phyloP scores from a whole-genome alignment of 257 asterid species.

The Parsonsia alboflavescens region DNA sequence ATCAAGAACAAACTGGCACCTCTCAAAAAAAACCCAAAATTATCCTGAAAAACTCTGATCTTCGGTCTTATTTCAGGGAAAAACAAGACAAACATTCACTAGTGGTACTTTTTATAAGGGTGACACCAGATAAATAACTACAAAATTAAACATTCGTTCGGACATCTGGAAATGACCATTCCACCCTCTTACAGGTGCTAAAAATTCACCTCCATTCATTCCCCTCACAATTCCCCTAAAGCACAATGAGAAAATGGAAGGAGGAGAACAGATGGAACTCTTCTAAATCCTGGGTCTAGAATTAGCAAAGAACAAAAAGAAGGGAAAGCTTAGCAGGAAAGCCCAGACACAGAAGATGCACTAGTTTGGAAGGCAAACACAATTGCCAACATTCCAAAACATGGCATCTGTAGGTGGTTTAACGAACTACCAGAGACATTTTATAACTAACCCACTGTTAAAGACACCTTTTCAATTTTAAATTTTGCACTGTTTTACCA shows the following conservation, averaged over 20 bases:
- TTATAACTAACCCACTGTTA: conserved; percentile 16
- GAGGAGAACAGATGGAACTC: conserved; percentile 13
- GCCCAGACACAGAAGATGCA: conserved; percentile 22
- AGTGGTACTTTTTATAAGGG: background rate
- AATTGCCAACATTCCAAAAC: conserved; percentile 31
- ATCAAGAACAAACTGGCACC: conserved; percentile 13
- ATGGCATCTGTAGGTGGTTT: conserved; percentile 13
- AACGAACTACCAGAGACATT: conserved; percentile 7
- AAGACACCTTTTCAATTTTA: conserved; percentile 1
- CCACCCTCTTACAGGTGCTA: conserved; percentile 25
- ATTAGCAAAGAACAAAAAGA: conserved; percentile 30
- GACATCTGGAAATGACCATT: conserved; percentile 17
- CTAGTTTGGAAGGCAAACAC: conserved; percentile 25
- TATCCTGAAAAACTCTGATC: conserved; percentile 17
- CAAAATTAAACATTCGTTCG: no score
- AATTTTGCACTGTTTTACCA: conserved; percentile 8
- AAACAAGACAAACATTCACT: conserved; percentile 12
- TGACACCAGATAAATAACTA: background rate
- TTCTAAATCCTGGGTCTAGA: conserved; percentile 14
- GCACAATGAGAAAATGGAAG: conserved; percentile 9
- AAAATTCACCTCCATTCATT: conserved; percentile 4
- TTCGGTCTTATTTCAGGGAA: conserved; percentile 15
- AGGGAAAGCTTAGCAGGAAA: conserved; percentile 40
- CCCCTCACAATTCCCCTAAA: conserved; percentile 4
- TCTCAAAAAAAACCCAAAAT: conserved; percentile 17